Evolutionary conservation across 2,329 filamentous ascomycete species (phyloP).

Genomic region (Fusarium sterilihyphosum): DNA sequence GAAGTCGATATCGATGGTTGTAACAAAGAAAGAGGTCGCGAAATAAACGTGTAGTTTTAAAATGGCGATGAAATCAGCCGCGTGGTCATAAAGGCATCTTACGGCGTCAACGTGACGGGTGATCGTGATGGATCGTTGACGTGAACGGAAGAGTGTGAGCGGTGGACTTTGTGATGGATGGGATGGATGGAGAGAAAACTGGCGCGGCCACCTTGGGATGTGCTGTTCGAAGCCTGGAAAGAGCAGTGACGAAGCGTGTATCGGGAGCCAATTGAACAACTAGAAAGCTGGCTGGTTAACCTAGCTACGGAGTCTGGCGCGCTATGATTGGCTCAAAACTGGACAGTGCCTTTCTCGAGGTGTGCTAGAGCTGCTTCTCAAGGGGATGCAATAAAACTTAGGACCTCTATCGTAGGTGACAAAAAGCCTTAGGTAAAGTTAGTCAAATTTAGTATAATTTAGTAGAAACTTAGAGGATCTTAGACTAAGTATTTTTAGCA

Average conservation of each 20-base stretch:
- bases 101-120: constrained; percentile 31
- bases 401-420: no score
- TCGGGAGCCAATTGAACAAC: constrained; percentile 42
- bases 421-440: no score
- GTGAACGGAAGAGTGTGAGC: constrained; percentile 34
- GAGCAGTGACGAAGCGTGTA: constrained; percentile 44
- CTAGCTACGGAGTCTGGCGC: constrained; percentile 34
- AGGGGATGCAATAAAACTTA: no score
- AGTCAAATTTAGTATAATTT: no score
- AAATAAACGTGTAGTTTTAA: constrained; percentile 22
- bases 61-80: constrained; percentile 39
- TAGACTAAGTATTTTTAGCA: no score
- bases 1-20: constrained; percentile 21
- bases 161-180: constrained; percentile 37
- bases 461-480: no score
- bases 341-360: constrained; percentile 12
- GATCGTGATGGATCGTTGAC: constrained; percentile 28
- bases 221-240: constrained; percentile 25
- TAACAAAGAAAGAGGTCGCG: constrained; percentile 19
- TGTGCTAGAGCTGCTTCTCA: constrained; percentile 33
- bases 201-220: constrained; percentile 8
- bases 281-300: constrained; percentile 32
- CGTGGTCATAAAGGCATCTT: constrained; percentile 44
- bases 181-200: constrained; percentile 34
- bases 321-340: constrained; percentile 30